Evolutionary conservation across 371 early-diverging fungal species (phyloP).

Genomic region (Mucor lusitanicus): DNA sequence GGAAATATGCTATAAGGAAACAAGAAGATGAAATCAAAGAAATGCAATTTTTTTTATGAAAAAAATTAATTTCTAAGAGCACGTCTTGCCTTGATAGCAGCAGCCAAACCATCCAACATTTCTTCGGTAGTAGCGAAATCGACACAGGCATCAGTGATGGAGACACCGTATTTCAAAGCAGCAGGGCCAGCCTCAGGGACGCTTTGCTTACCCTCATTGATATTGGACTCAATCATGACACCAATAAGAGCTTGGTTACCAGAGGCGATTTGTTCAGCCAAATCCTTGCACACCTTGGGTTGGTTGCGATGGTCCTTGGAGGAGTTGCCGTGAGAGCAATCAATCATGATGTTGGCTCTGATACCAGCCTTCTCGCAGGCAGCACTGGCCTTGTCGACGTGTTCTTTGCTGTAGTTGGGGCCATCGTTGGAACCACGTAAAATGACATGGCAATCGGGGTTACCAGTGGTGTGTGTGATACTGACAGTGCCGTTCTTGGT

Average conservation of each 20-base stretch:
- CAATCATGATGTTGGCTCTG: conserved; percentile 69
- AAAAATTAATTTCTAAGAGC: conserved; percentile 13
- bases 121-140: conserved; percentile 75
- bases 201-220: conserved; percentile 83
- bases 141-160: conserved; percentile 87
- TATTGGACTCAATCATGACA: conserved; percentile 94
- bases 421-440: conserved; percentile 79
- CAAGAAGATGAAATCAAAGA: background rate
- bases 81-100: conserved; percentile 60
- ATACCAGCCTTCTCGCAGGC: conserved; percentile 62
- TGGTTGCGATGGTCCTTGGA: conserved; percentile 76
- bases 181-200: conserved; percentile 68
- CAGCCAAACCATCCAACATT: conserved; percentile 69
- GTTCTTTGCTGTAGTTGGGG: conserved; percentile 80
- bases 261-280: conserved; percentile 65
- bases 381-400: conserved; percentile 56
- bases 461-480: conserved; percentile 88
- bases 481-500: conserved; percentile 91
- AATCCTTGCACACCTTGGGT: conserved; percentile 56
- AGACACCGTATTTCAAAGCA: conserved; percentile 77
- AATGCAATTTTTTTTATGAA: too few relatives aligned
- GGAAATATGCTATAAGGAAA: background rate
- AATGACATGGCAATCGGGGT: conserved; percentile 59
- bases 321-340: conserved; percentile 84
- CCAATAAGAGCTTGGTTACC: conserved; percentile 80